phyloP scores from a whole-genome alignment of 2,329 filamentous ascomycete species.

The Lasiodiplodia hormozganensis region DNA sequence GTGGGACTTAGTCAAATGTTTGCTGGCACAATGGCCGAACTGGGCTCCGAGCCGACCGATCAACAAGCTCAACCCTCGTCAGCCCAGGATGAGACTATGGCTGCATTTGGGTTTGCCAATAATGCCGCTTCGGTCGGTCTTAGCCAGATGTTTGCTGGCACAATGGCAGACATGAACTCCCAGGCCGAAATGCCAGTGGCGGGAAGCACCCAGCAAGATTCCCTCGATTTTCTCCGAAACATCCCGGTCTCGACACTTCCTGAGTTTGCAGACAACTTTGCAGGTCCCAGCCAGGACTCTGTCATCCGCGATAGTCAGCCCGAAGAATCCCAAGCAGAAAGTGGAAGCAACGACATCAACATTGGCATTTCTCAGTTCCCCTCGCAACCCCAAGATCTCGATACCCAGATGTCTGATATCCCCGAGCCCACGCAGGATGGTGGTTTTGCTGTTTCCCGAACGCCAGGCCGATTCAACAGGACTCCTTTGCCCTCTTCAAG shows the following conservation, averaged over 20 bases:
- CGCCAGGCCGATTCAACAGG: slow-evolving; percentile 70
- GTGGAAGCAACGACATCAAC: slow-evolving; percentile 38
- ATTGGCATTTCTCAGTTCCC: slow-evolving; percentile 44
- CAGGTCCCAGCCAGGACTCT: slow-evolving; percentile 66
- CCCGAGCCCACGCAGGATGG: slow-evolving; percentile 82
- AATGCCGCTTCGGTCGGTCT: slow-evolving; percentile 65
- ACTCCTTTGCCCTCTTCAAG: slow-evolving; percentile 57
- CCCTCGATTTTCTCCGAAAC: slow-evolving; percentile 57
- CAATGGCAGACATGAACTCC: slow-evolving; percentile 71
- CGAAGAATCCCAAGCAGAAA: slow-evolving; percentile 39
- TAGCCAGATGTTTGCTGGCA: slow-evolving; percentile 90
- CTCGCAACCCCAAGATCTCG: slow-evolving; percentile 34
- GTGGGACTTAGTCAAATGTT: slow-evolving; percentile 79
- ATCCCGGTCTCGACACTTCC: slow-evolving; percentile 65
- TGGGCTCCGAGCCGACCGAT: slow-evolving; percentile 47
- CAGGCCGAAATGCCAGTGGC: slow-evolving; percentile 43
- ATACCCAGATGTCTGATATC: slow-evolving; percentile 72
- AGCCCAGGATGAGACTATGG: slow-evolving; percentile 41
- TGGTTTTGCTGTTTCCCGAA: slow-evolving; percentile 73
- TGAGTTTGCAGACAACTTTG: slow-evolving; percentile 58
- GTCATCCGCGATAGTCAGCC: slow-evolving; percentile 65
- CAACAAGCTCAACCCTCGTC: slow-evolving; percentile 8
- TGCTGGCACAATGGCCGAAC: slow-evolving; percentile 81
- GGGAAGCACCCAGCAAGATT: slow-evolving; percentile 54
- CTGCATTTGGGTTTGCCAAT: slow-evolving; percentile 50